Conservation (phyloP, 768 basidiomycete species). For the Clathrus columnatus region DNA sequence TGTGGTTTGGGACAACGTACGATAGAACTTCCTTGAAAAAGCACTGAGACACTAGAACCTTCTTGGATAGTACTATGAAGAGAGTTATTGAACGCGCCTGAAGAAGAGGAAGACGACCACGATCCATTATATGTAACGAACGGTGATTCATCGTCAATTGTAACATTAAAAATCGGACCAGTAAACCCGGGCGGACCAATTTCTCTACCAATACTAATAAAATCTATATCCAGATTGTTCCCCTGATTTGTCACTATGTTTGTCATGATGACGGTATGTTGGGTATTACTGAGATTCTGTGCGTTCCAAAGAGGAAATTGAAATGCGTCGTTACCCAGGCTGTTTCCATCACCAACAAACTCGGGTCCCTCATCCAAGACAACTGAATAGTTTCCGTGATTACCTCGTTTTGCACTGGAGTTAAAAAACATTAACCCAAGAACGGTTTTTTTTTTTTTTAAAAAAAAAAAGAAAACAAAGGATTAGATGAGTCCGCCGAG, state of each 20-base stretch:
- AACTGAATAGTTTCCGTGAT: constrained; percentile 39
- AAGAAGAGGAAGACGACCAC: background rate
- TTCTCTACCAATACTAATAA: constrained; percentile 21
- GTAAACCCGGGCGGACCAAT: background rate
- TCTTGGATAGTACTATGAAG: background rate
- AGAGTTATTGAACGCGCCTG: constrained; percentile 5
- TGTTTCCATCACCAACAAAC: constrained; percentile 6
- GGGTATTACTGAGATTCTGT: constrained; percentile 24
- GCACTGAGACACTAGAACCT: background rate
- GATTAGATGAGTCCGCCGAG: background rate
- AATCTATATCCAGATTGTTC: constrained; percentile 38
- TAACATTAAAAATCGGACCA: background rate
- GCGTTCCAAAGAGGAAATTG: constrained; percentile 34
- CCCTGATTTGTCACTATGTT: constrained; percentile 15
- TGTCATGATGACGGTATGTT: constrained; percentile 31
- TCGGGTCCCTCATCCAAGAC: constrained; percentile 26
- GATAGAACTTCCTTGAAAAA: constrained; percentile 8
- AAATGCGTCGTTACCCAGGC: constrained; percentile 25
- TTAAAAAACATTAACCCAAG: no score
- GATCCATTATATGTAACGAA: background rate
- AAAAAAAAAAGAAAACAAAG: no score
- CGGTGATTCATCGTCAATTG: background rate
- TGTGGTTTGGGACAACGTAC: constrained; percentile 16
- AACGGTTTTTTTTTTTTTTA: no score
- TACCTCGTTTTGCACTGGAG: constrained; percentile 35